Conservation (phyloP, 148 eudicot genomes). For the Rhododendron griersonianum region DNA sequence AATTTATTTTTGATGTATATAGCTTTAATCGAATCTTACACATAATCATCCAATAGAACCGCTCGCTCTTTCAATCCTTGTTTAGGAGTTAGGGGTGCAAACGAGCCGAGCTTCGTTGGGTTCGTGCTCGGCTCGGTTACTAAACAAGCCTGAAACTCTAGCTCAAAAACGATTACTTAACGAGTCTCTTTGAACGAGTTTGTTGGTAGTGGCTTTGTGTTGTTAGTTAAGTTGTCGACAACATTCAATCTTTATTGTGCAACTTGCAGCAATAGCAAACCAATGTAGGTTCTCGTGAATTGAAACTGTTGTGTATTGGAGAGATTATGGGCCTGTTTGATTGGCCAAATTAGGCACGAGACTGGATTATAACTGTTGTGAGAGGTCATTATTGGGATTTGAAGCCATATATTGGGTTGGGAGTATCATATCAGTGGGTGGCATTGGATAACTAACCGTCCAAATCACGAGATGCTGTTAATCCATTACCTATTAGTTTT, state of each 20-base stretch:
- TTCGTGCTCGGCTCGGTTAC: background rate
- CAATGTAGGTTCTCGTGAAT: background rate
- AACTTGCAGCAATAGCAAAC: background rate
- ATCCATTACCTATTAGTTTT: background rate
- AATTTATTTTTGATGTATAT: background rate
- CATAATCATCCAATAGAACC: too few species aligned
- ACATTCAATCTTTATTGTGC: background rate
- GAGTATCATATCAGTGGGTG: background rate
- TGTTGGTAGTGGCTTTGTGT: background rate
- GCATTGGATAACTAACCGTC: background rate
- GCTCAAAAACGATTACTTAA: background rate
- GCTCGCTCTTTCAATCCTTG: background rate
- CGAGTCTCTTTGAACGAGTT: background rate
- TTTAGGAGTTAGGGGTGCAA: background rate
- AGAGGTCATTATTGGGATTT: background rate
- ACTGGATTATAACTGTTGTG: background rate
- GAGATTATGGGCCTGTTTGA: background rate
- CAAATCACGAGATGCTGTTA: background rate
- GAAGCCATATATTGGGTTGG: background rate
- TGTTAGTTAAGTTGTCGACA: background rate
- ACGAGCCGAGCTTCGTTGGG: background rate
- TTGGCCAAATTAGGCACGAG: background rate
- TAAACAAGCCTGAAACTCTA: background rate
- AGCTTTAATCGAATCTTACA: background rate
- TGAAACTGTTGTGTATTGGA: background rate